A percentile compares a stretch with the other conserved stretches of the same genome.
Evolutionary conservation across 352 stramenopile species (phyloP).

Genomic region (Elongisporangium prolatum): DNA sequence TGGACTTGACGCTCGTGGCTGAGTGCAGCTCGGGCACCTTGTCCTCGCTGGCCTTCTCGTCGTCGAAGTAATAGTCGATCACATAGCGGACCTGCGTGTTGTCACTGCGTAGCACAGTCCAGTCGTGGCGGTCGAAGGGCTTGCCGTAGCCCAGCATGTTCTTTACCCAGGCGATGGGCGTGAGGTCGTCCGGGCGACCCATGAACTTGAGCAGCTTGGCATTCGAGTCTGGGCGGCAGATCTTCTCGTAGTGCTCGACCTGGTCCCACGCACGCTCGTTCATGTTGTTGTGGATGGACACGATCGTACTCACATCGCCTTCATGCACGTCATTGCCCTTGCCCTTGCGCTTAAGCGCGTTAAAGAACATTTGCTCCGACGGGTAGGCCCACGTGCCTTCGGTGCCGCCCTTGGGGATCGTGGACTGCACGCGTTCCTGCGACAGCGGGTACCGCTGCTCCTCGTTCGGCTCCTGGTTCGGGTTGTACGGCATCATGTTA

Average conservation of each 20-base stretch:
- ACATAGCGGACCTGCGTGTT: constrained; percentile 95
- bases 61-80: constrained; percentile 98
- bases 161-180: constrained; percentile 93
- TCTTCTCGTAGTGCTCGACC: constrained; percentile 97
- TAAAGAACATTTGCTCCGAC: constrained; percentile 99
- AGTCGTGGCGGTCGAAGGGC: constrained; percentile 98
- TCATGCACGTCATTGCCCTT: constrained; percentile 97
- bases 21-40: constrained; percentile 83
- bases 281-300: constrained; percentile 99
- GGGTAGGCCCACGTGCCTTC: constrained; percentile 98
- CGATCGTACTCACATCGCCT: constrained; percentile 91
- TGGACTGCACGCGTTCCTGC: constrained; percentile 92
- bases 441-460: constrained; percentile 88
- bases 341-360: constrained; percentile 95
- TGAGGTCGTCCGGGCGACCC: constrained; percentile 95
- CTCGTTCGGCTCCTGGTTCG: constrained; percentile 92
- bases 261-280: constrained; percentile 98
- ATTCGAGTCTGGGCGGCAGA: constrained; percentile 66
- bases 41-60: constrained; percentile 75
- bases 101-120: constrained; percentile 91
- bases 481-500: constrained; percentile 98
- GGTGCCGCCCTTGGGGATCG: constrained; percentile 94
- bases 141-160: constrained; percentile 77
- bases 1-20: constrained; percentile 79
- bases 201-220: constrained; percentile 96